Base-by-base conservation (phyloP, 768 basidiomycete genomes). In the Hericium coralloides region DNA sequence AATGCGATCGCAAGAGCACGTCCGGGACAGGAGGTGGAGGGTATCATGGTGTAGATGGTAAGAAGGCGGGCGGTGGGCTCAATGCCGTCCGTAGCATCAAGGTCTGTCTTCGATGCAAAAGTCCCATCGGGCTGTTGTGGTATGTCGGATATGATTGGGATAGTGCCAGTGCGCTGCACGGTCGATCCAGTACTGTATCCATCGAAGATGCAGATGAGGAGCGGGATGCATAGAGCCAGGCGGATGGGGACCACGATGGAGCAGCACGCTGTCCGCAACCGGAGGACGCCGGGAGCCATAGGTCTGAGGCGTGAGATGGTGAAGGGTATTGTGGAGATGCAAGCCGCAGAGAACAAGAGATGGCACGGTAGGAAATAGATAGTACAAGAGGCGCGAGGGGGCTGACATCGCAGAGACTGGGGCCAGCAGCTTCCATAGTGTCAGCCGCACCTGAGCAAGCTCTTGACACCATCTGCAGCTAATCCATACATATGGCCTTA, bases 171-270 rank as follows among this genome's bases (percentile, higher is more conserved):
- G 17, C 58, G 58, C 36, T 26, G 36, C 10, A 51, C 53, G 2
- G 58, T 49, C 7, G 48, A 51, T 22, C 22, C 49, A 2, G 54
- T 49, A 49, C 39, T 56, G 48, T 61, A 61, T 18, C 58, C 58
- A 23, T 59, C 41, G 37, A 61, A 39, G 8, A 52, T 59, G 52
- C 55, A 61, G 37, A 61, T 56, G 36, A 61, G 60, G 4, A 59
- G 58, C 6, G 60, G 60, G 20, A 61, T 51, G 45, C 60, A 59
- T 37, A 61, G 43, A 4, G 60, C 60, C 26, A 61, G 54, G 48
- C 60, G 60, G 39, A 61, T 14, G 25, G 60, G 60, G 55, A 61
- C 26, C 54, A 59, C 57, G 12, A 61, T 53, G 8, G 60, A 53
- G 20, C 52, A 55, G 52, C 60, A 61, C 23, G 49, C 60, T 2